These are phyloP conservation scores for Cytospora schulzeri DNA, from an alignment of 2,329 filamentous ascomycete species.

Conservation along the genomic window DNA sequence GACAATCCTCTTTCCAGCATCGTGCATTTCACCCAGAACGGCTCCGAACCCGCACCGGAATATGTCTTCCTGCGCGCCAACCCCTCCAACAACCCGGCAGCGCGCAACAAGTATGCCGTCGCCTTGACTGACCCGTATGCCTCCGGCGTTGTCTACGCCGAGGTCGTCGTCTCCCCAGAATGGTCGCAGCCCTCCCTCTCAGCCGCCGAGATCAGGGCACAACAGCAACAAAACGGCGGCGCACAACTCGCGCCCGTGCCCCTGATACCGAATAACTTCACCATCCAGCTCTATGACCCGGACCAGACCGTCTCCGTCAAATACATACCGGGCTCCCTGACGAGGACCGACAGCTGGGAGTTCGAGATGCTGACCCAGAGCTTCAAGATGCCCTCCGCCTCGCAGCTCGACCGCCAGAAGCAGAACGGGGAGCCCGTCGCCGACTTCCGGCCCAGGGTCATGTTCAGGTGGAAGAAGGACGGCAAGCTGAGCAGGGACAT, in stretches of 20 bases:
- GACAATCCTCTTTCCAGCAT: slow-evolving; percentile 58
- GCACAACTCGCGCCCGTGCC: slow-evolving; percentile 64
- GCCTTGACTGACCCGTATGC: slow-evolving; percentile 83
- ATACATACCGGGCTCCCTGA: slow-evolving; percentile 76
- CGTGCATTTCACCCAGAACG: slow-evolving; percentile 68
- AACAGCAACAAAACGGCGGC: slow-evolving; percentile 38
- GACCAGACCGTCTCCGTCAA: slow-evolving; percentile 78
- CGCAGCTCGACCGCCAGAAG: slow-evolving; percentile 74
- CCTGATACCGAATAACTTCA: slow-evolving; percentile 75
- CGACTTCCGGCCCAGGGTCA: slow-evolving; percentile 70
- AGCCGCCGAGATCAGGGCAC: slow-evolving; percentile 75
- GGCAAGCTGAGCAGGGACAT: slow-evolving; percentile 84
- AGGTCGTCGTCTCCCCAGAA: slow-evolving; percentile 80
- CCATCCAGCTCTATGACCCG: slow-evolving; percentile 90
- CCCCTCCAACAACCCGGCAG: slow-evolving; percentile 61
- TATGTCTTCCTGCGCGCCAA: slow-evolving; percentile 81
- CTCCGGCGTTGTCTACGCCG: slow-evolving; percentile 80
- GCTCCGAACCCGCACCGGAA: slow-evolving; percentile 75
- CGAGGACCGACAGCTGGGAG: slow-evolving; percentile 79
- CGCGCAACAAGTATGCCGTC: slow-evolving; percentile 82
- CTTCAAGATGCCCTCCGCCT: slow-evolving; percentile 79
- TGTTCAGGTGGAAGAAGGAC: slow-evolving; percentile 89
- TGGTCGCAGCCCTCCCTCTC: slow-evolving; percentile 84
- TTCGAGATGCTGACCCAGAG: slow-evolving; percentile 88
- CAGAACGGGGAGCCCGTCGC: slow-evolving; percentile 43